phyloP scores from a whole-genome alignment of 179 eudicot genomes.

The Beta corolliflora region DNA sequence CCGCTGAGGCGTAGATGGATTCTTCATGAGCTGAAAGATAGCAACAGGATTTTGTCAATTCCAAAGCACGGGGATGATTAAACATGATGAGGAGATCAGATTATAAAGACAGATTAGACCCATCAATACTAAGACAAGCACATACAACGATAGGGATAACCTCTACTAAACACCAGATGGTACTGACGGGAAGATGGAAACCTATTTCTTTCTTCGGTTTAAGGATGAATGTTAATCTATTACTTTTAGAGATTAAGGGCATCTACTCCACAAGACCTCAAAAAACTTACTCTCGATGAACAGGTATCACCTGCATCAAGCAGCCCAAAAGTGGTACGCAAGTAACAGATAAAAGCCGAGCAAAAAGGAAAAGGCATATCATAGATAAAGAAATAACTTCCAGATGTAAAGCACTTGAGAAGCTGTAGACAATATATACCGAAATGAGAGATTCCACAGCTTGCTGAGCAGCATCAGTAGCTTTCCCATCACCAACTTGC shows the following conservation, averaged over 20 bases:
- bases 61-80: background rate
- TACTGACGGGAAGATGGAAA: background rate
- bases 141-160: background rate
- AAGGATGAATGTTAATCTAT: background rate
- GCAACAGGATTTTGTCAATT: constrained; percentile 15
- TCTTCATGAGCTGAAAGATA: constrained; percentile 84
- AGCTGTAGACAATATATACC: constrained; percentile 36
- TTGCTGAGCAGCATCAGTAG: constrained; percentile 68
- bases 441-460: constrained; percentile 81
- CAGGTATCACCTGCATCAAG: background rate
- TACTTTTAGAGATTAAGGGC: background rate
- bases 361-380: background rate
- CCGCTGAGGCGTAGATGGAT: constrained; percentile 86
- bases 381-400: background rate
- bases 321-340: background rate
- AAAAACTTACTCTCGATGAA: background rate
- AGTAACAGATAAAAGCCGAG: background rate
- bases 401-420: background rate
- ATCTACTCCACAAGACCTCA: background rate
- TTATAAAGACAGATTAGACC: background rate
- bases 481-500: constrained; percentile 62
- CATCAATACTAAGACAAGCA: constrained; percentile 3
- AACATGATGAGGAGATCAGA: background rate
- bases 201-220: background rate
- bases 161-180: background rate